Evolutionary conservation across 805 yeast species (phyloP), one percentile per base, ranked within the genome.

Genomic region (Limtongia smithiae): DNA sequence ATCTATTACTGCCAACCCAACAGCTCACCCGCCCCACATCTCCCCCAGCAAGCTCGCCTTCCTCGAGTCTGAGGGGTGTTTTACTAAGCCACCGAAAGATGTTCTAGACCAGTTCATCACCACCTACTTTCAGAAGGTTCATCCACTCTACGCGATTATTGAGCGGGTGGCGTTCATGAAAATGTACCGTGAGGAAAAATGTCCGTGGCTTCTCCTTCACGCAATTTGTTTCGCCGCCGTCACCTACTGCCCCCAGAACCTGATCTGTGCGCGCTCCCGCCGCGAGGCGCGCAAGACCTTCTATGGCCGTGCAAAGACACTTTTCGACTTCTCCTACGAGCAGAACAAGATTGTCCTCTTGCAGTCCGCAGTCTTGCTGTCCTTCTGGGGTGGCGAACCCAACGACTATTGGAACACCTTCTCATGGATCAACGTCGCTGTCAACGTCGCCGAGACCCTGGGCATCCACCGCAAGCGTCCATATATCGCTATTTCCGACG

Each of bases 331-430:
- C 34, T 35, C 42, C 15, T 51, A 48, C 28, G 55, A 51, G 33
- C 48, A 43, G 37, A 44, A 48, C 33, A 42, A 44, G 9, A 24
- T 48, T 9, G 43, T 41, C 14, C 37, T 51, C 5, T 22, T 51
- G 7, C 53, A 44, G 22, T 31, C 37, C 17, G 44, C 46, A n/a
- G 31, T 51, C 3, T 28, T 51, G 31, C 39, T 51, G 32, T 44
- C 55, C 3, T 51, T 51, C 22, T 51, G 54, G 55, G 53, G 53
- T 7, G 55, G 55, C 36, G 7, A 27, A 9, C 53, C 52, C 9
- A 33, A 51, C 30, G 54, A 51, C 34, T 47, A 46, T 20, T 54
- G 56, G 58, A 51, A 45, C n/a, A 45, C 51, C 5, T 33, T 33
- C 18, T 35, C 51, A 1, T 54, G 58, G 58, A 30, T 54, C 12